Base-by-base conservation (phyloP, 768 basidiomycete genomes). In the Macrocybe gigantea region DNA sequence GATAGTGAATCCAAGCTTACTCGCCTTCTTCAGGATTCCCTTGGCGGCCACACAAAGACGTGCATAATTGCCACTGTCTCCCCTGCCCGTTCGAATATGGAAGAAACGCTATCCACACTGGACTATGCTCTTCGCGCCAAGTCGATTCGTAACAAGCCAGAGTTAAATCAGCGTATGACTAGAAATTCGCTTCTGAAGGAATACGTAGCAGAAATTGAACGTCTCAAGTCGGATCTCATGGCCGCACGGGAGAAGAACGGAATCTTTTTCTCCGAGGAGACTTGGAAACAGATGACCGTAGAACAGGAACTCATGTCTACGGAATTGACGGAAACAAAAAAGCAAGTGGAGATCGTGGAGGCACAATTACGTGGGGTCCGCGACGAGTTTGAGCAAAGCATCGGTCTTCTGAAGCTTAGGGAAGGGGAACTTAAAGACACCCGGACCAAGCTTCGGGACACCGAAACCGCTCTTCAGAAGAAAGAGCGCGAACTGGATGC, bases 11-110 rank as follows among this genome's bases (percentile, higher is more conserved):
- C 95, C 2, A 98, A 98, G 62, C 85, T 99, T 45, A 99, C 96
- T 10, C 89, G 96, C 33, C 77, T 99, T 7, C 77, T 99, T 4
- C 95, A 98, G 84, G 96, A 99, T 67, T 99, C 96, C n/a, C 76
- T 99, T 5, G 96, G 96, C 5, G 96, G 96, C 0, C 79, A 84
- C 32, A 99, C 96, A 5, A 98, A 97, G 69, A 99, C 96, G 0
- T 95, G 93, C 57, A 93, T 99, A 60, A 89, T 99, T 52, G 96
- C 94, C 0, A 98, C 96, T 5, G 81, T 97, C 58, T 95, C 93
- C 7, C 95, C 96, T 1, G 89, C 92, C 5, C 82, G 90, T 15
- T 89, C 83, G 22, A 97, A 95, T 61, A 79, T 95, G 70, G 96
- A 99, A 65, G 96, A 98, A 66, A 98, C 96, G 0, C 78, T 96